These are phyloP conservation scores for Macrolepiota fuliginosa DNA, from an alignment of 768 basidiomycete species.

Conservation along the genomic window DNA sequence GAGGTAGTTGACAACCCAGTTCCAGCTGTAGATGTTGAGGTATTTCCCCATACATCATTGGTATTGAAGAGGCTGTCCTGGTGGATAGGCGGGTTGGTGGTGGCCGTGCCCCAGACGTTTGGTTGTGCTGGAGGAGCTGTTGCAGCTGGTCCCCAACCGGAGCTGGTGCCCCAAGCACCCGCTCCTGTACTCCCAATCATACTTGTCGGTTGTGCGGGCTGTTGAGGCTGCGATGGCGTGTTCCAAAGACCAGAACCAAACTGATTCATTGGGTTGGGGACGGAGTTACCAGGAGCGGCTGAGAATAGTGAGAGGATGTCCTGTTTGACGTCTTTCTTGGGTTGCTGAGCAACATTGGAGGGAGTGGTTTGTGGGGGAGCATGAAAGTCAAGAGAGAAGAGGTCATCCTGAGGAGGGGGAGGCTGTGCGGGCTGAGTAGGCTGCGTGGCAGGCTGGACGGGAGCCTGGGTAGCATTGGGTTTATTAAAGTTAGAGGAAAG, in stretches of 20 bases:
- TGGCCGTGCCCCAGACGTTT: constrained; percentile 37
- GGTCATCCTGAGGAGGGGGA: constrained; percentile 49
- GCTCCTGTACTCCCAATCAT: constrained; percentile 55
- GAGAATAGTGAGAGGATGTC: constrained; percentile 87
- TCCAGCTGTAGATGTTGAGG: constrained; percentile 12
- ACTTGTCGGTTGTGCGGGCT: constrained; percentile 34
- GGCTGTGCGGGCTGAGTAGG: constrained; percentile 20
- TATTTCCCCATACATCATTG: constrained; percentile 59
- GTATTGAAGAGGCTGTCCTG: constrained; percentile 43
- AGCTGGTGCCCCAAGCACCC: constrained; percentile 64
- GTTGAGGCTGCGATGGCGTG: constrained; percentile 20
- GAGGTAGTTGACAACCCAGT: not conserved
- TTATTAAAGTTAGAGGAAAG: constrained; percentile 40
- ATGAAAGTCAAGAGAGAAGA: constrained; percentile 88
- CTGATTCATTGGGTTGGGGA: constrained; percentile 33
- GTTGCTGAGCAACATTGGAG: constrained; percentile 27
- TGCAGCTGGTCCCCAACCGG: constrained; percentile 54
- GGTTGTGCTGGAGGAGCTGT: constrained; percentile 31
- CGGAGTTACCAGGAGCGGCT: constrained; percentile 33
- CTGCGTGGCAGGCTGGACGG: constrained; percentile 28
- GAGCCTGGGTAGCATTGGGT: constrained; percentile 19
- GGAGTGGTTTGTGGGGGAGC: constrained; percentile 33
- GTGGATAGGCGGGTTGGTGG: constrained; percentile 20
- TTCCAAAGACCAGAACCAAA: constrained; percentile 32
- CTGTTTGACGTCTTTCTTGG: constrained; percentile 74